These are phyloP conservation scores for Melaleuca alternifolia DNA, from an alignment of 345 rosid genomes.

Conservation along the genomic window DNA sequence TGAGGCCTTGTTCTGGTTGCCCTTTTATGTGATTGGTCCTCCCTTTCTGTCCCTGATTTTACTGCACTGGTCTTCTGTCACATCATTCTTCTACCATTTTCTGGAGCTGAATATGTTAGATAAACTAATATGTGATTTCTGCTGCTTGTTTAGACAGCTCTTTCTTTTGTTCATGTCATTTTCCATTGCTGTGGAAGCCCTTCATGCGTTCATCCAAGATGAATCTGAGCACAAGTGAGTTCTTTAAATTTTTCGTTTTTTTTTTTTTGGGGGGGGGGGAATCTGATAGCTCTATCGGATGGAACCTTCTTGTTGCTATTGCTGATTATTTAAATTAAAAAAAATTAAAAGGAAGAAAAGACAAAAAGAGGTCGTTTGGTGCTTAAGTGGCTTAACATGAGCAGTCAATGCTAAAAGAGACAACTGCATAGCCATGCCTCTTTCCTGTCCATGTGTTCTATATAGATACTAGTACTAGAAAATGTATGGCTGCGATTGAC, in stretches of 20 bases:
- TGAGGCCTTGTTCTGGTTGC: background rate
- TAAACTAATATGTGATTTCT: slow-evolving; percentile 36
- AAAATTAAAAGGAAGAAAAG: background rate
- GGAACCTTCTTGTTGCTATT: background rate
- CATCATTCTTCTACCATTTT: background rate
- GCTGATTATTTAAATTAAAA: background rate
- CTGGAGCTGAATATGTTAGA: background rate
- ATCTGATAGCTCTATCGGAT: background rate
- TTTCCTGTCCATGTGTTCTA: background rate
- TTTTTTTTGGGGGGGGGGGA: background rate
- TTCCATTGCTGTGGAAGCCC: slow-evolving; percentile 96
- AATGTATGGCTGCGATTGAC: background rate
- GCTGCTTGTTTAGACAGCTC: slow-evolving; percentile 95
- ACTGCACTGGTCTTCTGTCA: background rate
- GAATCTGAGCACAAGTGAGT: slow-evolving; percentile 99
- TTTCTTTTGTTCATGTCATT: slow-evolving; percentile 98
- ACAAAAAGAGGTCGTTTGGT: background rate
- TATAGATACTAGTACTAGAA: background rate
- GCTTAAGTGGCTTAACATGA: background rate
- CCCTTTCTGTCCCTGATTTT: background rate
- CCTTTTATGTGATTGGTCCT: background rate
- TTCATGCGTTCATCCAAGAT: slow-evolving; percentile 97
- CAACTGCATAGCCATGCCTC: background rate
- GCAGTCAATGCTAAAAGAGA: background rate
- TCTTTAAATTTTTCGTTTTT: background rate